phyloP scores from a whole-genome alignment of 768 basidiomycete genomes.

The Tricholoma sp. region DNA sequence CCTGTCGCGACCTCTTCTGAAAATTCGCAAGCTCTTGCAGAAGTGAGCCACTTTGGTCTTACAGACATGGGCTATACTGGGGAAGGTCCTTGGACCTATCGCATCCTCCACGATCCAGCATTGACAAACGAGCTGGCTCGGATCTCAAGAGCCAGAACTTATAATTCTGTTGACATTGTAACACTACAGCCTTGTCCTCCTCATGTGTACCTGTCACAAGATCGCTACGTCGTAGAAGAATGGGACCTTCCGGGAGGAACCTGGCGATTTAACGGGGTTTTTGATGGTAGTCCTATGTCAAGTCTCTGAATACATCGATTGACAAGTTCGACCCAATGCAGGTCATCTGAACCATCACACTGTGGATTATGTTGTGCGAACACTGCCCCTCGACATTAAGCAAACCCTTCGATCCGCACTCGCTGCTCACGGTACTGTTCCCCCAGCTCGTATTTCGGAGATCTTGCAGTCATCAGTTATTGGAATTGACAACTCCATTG shows the following conservation, averaged over 20 bases:
- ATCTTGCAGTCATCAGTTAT: conserved; percentile 30
- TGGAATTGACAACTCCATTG: conserved; percentile 34
- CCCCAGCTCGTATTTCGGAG: conserved; percentile 19
- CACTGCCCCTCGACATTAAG: conserved; percentile 29
- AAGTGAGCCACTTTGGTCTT: conserved; percentile 46
- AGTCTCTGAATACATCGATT: neutral
- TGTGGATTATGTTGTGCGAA: conserved; percentile 32
- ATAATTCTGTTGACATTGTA: conserved; percentile 6
- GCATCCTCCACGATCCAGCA: conserved; percentile 34
- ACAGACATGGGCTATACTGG: conserved; percentile 54
- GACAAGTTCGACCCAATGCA: conserved; percentile 7
- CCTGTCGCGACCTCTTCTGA: conserved; percentile 41
- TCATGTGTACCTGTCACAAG: conserved; percentile 37
- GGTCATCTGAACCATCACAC: conserved; percentile 45
- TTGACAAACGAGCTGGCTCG: conserved; percentile 35
- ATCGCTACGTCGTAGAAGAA: conserved; percentile 37
- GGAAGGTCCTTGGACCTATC: conserved; percentile 50
- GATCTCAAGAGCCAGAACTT: conserved; percentile 26
- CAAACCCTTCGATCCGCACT: conserved; percentile 18
- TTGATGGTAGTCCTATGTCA: conserved; percentile 35
- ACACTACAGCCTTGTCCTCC: conserved; percentile 43
- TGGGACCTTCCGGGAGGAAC: conserved; percentile 32
- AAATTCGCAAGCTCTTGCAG: conserved; percentile 43
- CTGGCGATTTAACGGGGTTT: conserved; percentile 42
- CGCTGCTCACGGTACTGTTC: neutral